Percentiles rank a stretch among this genome's conserved stretches.
Conservation (phyloP, 163 green algal species). For the Scenedesmus sp. region DNA sequence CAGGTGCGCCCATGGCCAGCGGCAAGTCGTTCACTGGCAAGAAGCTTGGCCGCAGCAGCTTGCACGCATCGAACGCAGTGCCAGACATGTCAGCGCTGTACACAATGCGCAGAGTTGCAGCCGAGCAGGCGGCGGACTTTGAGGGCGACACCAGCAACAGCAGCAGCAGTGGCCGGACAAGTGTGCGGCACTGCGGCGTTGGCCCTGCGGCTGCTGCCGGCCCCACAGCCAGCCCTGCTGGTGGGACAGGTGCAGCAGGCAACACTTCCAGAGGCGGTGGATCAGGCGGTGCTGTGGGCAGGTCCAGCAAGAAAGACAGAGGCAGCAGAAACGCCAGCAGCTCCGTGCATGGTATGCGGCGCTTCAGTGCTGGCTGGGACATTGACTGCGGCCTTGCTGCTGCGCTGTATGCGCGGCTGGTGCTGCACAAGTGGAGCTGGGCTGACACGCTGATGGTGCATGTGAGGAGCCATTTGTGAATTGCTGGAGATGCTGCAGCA, state of each 20-base stretch:
- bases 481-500: not conserved
- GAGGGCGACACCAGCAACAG: not conserved
- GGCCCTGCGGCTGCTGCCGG: not conserved
- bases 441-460: slow-evolving; percentile 17
- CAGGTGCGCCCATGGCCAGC: not conserved
- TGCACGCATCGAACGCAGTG: not conserved
- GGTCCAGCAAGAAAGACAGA: not conserved
- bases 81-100: not conserved
- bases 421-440: slow-evolving; percentile 34
- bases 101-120: slow-evolving; percentile 14
- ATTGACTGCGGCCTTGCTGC: slow-evolving; percentile 23
- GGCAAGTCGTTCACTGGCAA: not conserved
- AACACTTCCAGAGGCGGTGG: not conserved
- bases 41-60: not conserved
- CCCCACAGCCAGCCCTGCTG: not conserved
- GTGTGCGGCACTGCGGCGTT: not conserved
- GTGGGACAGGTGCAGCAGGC: not conserved
- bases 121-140: not conserved
- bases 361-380: slow-evolving; percentile 23
- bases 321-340: not conserved
- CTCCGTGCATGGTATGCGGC: not conserved
- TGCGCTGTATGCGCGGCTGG: slow-evolving; percentile 28
- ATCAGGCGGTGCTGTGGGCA: not conserved
- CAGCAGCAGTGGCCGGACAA: not conserved
- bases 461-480: not conserved